Conservation (phyloP, 495 filamentous ascomycete genomes). For the Xylaria sp. region DNA sequence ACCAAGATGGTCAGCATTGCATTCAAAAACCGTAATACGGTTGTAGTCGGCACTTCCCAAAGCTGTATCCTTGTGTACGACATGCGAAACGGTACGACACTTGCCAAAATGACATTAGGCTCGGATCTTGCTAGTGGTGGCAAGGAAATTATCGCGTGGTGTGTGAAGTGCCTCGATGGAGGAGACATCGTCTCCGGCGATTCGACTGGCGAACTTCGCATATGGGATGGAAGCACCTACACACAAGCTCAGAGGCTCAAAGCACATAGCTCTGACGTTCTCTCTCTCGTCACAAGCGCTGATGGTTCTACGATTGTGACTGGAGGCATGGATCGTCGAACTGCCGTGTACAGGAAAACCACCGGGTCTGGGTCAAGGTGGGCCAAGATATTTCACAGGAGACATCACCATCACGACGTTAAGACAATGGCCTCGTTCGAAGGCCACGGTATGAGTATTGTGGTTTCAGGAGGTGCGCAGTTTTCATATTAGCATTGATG, state of each 20-base stretch:
- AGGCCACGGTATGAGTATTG: slow-evolving; percentile 78
- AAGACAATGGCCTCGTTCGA: slow-evolving; percentile 94
- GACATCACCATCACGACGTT: slow-evolving; percentile 91
- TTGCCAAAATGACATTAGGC: slow-evolving; percentile 85
- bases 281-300: slow-evolving; percentile 78
- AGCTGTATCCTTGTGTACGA: slow-evolving; percentile 91
- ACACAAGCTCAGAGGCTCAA: slow-evolving; percentile 83
- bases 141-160: slow-evolving; percentile 90
- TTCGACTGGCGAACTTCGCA: slow-evolving; percentile 88
- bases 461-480: slow-evolving; percentile 86
- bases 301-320: slow-evolving; percentile 88
- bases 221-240: slow-evolving; percentile 93
- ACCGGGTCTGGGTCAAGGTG: slow-evolving; percentile 69
- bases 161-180: slow-evolving; percentile 82
- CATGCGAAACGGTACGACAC: slow-evolving; percentile 72
- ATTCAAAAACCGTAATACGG: slow-evolving; percentile 81
- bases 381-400: slow-evolving; percentile 80
- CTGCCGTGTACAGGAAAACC: slow-evolving; percentile 75
- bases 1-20: slow-evolving; percentile 86
- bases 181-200: slow-evolving; percentile 94
- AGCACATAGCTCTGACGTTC: slow-evolving; percentile 85
- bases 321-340: slow-evolving; percentile 88
- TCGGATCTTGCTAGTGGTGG: slow-evolving; percentile 74
- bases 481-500: background rate
- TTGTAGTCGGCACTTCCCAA: slow-evolving; percentile 91